Percentiles rank a stretch among this genome's conserved stretches.
Evolutionary conservation across 805 yeast genomes (phyloP).

Genomic region (Candida arabinofermentans): DNA sequence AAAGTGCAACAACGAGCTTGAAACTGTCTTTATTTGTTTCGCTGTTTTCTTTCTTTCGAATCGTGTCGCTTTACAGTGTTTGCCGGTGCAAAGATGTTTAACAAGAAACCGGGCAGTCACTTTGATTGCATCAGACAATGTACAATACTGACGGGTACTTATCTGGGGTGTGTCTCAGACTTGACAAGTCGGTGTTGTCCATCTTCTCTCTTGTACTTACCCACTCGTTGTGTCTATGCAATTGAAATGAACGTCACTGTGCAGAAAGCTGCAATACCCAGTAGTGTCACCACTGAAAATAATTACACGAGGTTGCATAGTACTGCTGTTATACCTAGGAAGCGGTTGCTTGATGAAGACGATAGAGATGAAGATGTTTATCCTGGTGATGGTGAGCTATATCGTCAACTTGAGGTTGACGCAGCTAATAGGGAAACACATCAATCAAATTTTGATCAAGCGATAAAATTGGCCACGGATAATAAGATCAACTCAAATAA

Average conservation of each 20-base stretch:
- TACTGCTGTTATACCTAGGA: not conserved
- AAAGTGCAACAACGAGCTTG: no score
- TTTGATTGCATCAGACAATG: no score
- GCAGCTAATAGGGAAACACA: constrained; percentile 9
- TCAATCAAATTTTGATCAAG: constrained; percentile 20
- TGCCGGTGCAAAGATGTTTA: no score
- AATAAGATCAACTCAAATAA: constrained; percentile 45
- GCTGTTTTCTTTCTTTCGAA: no score
- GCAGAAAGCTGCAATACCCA: not conserved
- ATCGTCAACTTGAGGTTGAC: not conserved
- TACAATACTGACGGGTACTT: no score
- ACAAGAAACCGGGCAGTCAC: no score
- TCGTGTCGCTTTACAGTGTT: no score
- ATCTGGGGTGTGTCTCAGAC: no score
- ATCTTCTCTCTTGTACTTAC: no score
- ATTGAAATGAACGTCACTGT: not conserved
- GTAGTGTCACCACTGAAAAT: not conserved
- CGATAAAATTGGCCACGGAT: constrained; percentile 24
- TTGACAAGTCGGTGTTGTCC: no score
- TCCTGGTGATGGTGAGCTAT: not conserved
- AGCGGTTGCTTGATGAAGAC: constrained; percentile 6
- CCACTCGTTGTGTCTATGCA: no score
- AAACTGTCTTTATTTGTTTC: no score
- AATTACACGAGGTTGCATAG: not conserved
- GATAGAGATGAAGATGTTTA: constrained; percentile 1